A percentile compares a stretch with the other conserved stretches of the same genome.
Evolutionary conservation across 108 stramenopile species (phyloP).

Genomic region (Nannochloropsis salina): DNA sequence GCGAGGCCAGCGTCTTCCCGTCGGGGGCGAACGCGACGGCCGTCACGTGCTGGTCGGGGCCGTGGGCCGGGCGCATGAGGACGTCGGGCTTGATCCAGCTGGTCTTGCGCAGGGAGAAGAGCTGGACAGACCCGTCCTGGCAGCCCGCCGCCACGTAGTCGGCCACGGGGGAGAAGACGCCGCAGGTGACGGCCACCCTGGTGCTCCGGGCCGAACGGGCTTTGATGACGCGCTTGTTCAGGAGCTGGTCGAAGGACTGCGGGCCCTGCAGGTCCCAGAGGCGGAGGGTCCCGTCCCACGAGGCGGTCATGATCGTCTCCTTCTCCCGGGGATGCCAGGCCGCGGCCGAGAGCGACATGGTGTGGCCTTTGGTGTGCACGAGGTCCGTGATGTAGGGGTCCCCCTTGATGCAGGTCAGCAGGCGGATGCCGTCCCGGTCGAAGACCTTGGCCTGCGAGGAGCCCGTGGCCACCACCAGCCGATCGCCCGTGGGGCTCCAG

Average conservation of each 20-base stretch:
- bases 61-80: slow-evolving; percentile 6
- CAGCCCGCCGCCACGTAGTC: slow-evolving; percentile 37
- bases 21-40: slow-evolving; percentile 38
- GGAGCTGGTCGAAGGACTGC: slow-evolving; percentile 51
- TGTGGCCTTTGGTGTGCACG: slow-evolving; percentile 55
- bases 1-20: slow-evolving; percentile 40
- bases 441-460: slow-evolving; percentile 56
- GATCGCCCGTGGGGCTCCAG: slow-evolving; percentile 49
- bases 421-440: slow-evolving; percentile 53
- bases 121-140: slow-evolving; percentile 39
- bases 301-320: slow-evolving; percentile 44
- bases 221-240: slow-evolving; percentile 45
- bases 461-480: slow-evolving; percentile 51
- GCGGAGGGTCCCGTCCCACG: slow-evolving; percentile 49
- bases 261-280: slow-evolving; percentile 56
- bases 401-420: slow-evolving; percentile 49
- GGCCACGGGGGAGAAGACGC: slow-evolving; percentile 35
- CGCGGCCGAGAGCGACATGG: slow-evolving; percentile 50
- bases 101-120: background rate
- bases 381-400: slow-evolving; percentile 53
- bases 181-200: slow-evolving; percentile 35
- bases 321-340: slow-evolving; percentile 55
- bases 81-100: slow-evolving; percentile 15
- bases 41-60: slow-evolving; percentile 28
- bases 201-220: slow-evolving; percentile 26